Evolutionary conservation across 164 flowering plant species (phyloP), one percentile per base, ranked within the genome.

Genomic region (Sedum album): DNA sequence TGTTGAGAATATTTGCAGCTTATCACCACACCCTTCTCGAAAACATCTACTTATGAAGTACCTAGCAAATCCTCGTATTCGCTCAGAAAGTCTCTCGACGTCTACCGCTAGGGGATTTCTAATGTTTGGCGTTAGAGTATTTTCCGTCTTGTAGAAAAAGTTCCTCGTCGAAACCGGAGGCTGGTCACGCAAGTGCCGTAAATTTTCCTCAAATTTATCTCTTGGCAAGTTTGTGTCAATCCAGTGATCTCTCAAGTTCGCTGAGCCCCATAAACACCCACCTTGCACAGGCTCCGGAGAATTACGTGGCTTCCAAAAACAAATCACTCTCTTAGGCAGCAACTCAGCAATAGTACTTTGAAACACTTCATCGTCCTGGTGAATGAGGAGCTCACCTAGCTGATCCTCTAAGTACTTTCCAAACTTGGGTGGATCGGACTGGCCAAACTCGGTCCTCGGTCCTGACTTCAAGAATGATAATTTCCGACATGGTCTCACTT

Each of bases 371-470:
- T 91, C 92, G 39, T 91, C 93, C 31, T 94, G 93, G 66, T 76
- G 95, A 72, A 94, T 86, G 57, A 91, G 76, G 26, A 64, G 76
- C 39, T 94, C 97, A 0, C 96, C 96, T 1, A 91, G 84, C 14
- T 87, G 82, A 1, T 86, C 93, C 46, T 35, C 81, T 69, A 94
- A 65, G 78, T 85, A 91, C 81, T 87, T 87, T 28, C 91, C 95
- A 66, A 94, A 91, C 15, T 91, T 93, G 0, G 87, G 84, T 2
- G 97, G 98, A 66, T 94, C 99, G 4, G 82, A 60, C n/a, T 88
- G 91, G 1, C 99, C 97, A 60, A 84, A 90, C 71, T 94, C 99
- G 0, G n/a, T n/a, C n/a, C n/a, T n/a, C n/a, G n/a, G 97, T 91
- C 0, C 96, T 76, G 49, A 91, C 79, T 75, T 94, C 97, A 0